phyloP scores from a whole-genome alignment of 2,329 filamentous ascomycete species.

The Colletotrichum lentis region DNA sequence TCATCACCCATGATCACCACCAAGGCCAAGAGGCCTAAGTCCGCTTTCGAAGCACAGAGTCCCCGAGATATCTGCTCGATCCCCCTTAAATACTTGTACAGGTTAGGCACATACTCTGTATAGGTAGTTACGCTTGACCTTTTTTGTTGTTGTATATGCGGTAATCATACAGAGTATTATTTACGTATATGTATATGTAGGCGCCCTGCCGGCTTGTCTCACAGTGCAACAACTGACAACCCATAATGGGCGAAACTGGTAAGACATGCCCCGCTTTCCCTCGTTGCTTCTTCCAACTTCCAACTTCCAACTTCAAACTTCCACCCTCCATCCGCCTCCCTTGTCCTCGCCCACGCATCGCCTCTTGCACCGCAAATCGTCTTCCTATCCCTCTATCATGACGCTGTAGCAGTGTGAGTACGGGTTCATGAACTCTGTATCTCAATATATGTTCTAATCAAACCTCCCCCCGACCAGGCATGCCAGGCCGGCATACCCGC shows the following conservation, averaged over 20 bases:
- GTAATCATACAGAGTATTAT: no score
- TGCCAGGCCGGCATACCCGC: constrained; percentile 21
- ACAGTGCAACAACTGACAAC: not conserved
- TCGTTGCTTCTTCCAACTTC: constrained; percentile 25
- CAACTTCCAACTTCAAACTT: not conserved
- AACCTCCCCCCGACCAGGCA: constrained; percentile 11
- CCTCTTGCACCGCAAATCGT: constrained; percentile 6
- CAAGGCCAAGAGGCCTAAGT: no score
- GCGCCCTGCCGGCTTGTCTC: constrained; percentile 1
- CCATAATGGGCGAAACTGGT: not conserved
- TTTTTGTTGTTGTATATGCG: no score
- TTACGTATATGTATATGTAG: no score
- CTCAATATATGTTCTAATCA: not conserved
- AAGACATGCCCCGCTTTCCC: not conserved
- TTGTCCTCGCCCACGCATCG: not conserved
- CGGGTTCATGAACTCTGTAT: not conserved
- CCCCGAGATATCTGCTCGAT: constrained; percentile 27
- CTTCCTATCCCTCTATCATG: not conserved
- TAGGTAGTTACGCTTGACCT: not conserved
- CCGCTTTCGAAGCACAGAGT: no score
- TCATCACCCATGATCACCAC: not conserved
- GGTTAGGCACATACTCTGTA: not conserved
- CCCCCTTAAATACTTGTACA: not conserved
- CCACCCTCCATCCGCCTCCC: no score
- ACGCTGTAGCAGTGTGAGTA: not conserved